These are phyloP conservation scores for Tolypocladium capitatum DNA, from an alignment of 2,329 filamentous ascomycete genomes.

Conservation along the genomic window DNA sequence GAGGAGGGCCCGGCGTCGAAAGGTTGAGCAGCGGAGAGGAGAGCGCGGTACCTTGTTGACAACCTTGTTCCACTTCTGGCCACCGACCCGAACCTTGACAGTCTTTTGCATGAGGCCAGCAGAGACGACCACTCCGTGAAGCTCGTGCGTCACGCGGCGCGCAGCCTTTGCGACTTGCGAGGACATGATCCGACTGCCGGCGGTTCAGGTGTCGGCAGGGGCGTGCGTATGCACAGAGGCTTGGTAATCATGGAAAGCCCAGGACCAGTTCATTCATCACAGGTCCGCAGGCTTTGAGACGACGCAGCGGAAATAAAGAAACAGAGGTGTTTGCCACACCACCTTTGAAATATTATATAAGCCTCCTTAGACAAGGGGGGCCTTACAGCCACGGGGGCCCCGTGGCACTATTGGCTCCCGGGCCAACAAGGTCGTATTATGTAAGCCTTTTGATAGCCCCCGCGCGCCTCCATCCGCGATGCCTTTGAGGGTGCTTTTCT, in stretches of 20 bases:
- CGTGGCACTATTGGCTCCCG: too few relatives aligned
- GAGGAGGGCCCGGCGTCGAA: not conserved
- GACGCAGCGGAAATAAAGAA: not conserved
- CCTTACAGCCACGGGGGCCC: too few relatives aligned
- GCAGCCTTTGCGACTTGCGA: constrained; percentile 27
- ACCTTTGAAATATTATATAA: not conserved
- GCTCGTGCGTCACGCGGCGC: constrained; percentile 32
- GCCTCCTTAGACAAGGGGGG: too few relatives aligned
- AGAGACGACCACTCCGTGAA: constrained; percentile 61
- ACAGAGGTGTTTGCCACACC: not conserved
- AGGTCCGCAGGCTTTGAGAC: not conserved
- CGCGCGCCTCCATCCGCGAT: too few relatives aligned
- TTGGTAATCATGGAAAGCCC: not conserved
- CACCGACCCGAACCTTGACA: constrained; percentile 63
- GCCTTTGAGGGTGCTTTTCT: too few relatives aligned
- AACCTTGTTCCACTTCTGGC: constrained; percentile 56
- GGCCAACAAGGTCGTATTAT: too few relatives aligned
- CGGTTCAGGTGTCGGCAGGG: not conserved
- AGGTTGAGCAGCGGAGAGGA: not conserved
- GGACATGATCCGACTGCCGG: constrained; percentile 18
- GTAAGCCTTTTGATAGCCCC: too few relatives aligned
- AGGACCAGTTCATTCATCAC: not conserved
- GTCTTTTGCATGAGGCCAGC: constrained; percentile 67
- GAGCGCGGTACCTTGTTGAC: constrained; percentile 52
- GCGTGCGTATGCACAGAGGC: not conserved